Evolutionary conservation across 768 basidiomycete species (phyloP).

Genomic region (Podaxis rugospora): DNA sequence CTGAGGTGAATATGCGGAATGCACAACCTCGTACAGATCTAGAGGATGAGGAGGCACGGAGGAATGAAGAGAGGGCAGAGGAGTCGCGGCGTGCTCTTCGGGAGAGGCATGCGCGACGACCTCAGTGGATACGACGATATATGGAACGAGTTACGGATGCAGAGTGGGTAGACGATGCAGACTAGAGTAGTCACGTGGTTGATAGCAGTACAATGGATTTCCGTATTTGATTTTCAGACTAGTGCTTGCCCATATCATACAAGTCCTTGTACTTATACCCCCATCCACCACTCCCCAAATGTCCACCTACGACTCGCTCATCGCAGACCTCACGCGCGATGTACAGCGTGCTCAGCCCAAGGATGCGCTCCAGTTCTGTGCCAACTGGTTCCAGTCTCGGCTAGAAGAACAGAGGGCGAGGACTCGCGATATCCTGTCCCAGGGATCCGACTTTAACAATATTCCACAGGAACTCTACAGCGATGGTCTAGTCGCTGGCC

Average conservation of each 20-base stretch:
- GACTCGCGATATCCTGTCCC: conserved; percentile 60
- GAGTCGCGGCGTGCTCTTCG: conserved; percentile 40
- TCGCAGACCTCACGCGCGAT: conserved; percentile 84
- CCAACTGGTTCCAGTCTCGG: conserved; percentile 91
- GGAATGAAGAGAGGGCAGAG: conserved; percentile 25
- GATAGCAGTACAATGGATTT: conserved; percentile 15
- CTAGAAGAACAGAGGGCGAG: conserved; percentile 81
- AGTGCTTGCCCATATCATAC: not conserved
- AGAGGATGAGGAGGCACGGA: conserved; percentile 18
- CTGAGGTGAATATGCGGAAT: conserved; percentile 51
- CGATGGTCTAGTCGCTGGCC: conserved; percentile 39
- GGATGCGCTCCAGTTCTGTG: conserved; percentile 89
- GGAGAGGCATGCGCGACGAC: conserved; percentile 46
- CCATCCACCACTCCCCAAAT: conserved; percentile 19
- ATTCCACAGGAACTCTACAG: conserved; percentile 56
- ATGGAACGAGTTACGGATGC: conserved; percentile 57
- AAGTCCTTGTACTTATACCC: conserved; percentile 5
- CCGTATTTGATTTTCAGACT: conserved; percentile 6
- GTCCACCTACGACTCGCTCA: conserved; percentile 80
- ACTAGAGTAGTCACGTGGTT: conserved; percentile 26
- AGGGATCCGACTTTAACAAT: conserved; percentile 44
- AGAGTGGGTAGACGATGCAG: conserved; percentile 69
- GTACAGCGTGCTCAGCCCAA: conserved; percentile 80
- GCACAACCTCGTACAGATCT: conserved; percentile 18
- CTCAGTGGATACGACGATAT: conserved; percentile 61